These are phyloP conservation scores for Fonsecaea nubica DNA, from an alignment of 2,329 filamentous ascomycete species.

Conservation along the genomic window DNA sequence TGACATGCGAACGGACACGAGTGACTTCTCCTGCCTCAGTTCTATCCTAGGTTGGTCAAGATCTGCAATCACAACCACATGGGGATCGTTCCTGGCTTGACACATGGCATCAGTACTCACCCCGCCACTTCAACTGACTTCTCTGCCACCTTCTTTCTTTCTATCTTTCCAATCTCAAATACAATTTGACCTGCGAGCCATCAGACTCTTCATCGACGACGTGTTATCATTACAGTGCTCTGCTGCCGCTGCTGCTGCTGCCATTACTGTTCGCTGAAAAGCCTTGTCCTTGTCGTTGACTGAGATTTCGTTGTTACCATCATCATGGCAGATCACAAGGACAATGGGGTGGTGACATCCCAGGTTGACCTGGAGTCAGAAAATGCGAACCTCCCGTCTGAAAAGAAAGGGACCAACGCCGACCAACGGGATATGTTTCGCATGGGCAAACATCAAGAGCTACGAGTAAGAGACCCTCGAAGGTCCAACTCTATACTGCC, in stretches of 20 bases:
- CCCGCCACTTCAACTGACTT: constrained; percentile 7
- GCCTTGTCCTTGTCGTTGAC: background rate
- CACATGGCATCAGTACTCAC: constrained; percentile 23
- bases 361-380: constrained; percentile 32
- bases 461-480: constrained; percentile 39
- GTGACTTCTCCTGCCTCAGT: constrained; percentile 18
- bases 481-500: background rate
- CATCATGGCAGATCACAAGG: constrained; percentile 33
- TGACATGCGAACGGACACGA: background rate
- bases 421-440: constrained; percentile 46
- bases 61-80: constrained; percentile 25
- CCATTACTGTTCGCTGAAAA: too few species aligned
- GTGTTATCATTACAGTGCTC: background rate
- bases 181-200: background rate
- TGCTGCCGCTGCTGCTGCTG: background rate
- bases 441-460: constrained; percentile 45
- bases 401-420: constrained; percentile 42
- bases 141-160: constrained; percentile 9
- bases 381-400: constrained; percentile 35
- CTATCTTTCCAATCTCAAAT: background rate
- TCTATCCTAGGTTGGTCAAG: constrained; percentile 15
- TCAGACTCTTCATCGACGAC: background rate
- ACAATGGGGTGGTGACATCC: constrained; percentile 31
- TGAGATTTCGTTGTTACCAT: constrained; percentile 12
- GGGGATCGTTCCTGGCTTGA: constrained; percentile 19